Evolutionary conservation across 129 eudicot species (phyloP), one percentile per base, ranked within the genome.

Genomic region (Pseudognaphalium luteoalbum): DNA sequence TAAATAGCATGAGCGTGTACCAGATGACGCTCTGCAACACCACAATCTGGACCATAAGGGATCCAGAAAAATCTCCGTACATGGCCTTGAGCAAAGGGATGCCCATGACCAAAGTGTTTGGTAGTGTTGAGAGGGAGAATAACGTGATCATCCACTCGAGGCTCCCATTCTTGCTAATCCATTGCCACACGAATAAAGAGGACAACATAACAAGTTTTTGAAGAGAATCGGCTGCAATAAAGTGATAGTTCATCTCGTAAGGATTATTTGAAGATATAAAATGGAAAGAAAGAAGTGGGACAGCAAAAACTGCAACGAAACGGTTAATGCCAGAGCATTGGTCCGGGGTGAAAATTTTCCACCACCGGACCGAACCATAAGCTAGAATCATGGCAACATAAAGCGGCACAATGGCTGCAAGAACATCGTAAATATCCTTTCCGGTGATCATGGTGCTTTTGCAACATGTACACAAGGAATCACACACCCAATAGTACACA

Each of bases 261-360:
- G 87, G 88, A 52, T 93, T 52, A 34, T 93, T 93, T 12, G 96
- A 81, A 68, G 98, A 93, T 35, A 93, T 93, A 82, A 93, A 93
- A 59, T 93, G 98, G 85, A 93, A 93, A n/a, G 97, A 88, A 22
- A 93, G 96, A 12, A 93, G 73, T 0, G 98, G 98, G 35, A 93
- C 98, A 0, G 98, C 98, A 29, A 93, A 93, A 20, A 93, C 96
- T 0, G 98, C 98, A 0, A 93, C 98, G 17, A 93, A 93, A 1
- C 98, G 92, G 81, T 93, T 93, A 72, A 93, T 93, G 41, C 98
- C 98, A 0, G 98, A 93, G 84, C 98, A 93, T 60, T 93, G 98
- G 29, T 90, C 98, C 14, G 98, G 98, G 42, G 98, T 93, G 89
- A 93, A 93, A 79, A 93, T 93, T 68, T 85, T 87, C 98, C 98